phyloP scores from a whole-genome alignment of 768 basidiomycete species.

The Pulveroboletus sp. region DNA sequence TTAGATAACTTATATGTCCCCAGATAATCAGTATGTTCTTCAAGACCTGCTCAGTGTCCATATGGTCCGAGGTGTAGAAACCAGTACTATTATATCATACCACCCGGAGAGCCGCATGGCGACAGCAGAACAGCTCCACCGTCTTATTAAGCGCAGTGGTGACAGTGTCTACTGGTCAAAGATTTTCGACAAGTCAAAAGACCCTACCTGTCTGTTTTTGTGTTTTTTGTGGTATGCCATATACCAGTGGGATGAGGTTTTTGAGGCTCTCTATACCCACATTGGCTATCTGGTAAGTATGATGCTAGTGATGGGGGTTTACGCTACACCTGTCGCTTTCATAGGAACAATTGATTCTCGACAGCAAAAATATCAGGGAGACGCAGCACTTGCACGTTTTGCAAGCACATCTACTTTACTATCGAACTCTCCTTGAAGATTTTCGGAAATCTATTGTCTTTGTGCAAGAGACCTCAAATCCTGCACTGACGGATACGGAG shows the following conservation, averaged over 20 bases:
- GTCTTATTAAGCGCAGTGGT: conserved; percentile 29
- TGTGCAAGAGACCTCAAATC: conserved; percentile 44
- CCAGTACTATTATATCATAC: conserved; percentile 26
- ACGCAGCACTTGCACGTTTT: conserved; percentile 53
- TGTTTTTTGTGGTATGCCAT: conserved; percentile 55
- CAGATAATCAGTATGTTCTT: conserved; percentile 22
- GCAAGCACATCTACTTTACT: conserved; percentile 55
- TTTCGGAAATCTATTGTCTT: conserved; percentile 51
- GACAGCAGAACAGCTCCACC: conserved; percentile 25
- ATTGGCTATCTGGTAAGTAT: conserved; percentile 44
- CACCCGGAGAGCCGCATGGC: conserved; percentile 21
- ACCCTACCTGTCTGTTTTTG: conserved; percentile 53
- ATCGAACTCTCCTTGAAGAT: conserved; percentile 48
- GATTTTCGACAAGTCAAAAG: conserved; percentile 27
- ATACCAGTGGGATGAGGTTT: conserved; percentile 59
- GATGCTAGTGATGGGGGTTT: neutral
- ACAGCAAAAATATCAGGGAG: conserved; percentile 36
- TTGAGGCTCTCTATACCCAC: conserved; percentile 48
- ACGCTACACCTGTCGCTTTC: neutral
- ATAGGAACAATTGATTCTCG: conserved; percentile 45
- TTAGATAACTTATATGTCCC: neutral
- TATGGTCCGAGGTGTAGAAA: conserved; percentile 36
- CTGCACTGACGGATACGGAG: conserved; percentile 30
- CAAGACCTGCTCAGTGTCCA: conserved; percentile 52
- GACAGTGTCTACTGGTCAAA: conserved; percentile 32